phyloP scores from a whole-genome alignment of 305 asterid species.

The Nicotiana rustica region DNA sequence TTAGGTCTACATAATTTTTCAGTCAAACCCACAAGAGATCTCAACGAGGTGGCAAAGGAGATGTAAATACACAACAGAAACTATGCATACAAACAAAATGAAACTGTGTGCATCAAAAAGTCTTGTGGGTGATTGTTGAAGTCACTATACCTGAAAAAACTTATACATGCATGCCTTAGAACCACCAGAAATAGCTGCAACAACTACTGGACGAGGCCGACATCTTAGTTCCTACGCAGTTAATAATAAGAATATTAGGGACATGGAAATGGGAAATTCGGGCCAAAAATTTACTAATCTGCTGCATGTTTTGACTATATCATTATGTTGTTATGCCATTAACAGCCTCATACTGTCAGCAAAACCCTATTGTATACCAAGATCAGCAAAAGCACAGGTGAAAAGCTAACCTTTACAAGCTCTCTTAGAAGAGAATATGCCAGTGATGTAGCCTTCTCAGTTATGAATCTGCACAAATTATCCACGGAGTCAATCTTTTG shows the following conservation, averaged over 20 bases:
- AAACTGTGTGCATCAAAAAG: slow-evolving; percentile 28
- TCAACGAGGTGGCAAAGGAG: background rate
- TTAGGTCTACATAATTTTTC: background rate
- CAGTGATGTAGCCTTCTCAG: slow-evolving; percentile 84
- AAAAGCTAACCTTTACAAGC: slow-evolving; percentile 69
- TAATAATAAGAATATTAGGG: slow-evolving; percentile 30
- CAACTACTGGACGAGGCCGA: slow-evolving; percentile 76
- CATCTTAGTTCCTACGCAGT: slow-evolving; percentile 66
- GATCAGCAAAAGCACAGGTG: slow-evolving; percentile 14
- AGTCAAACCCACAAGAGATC: slow-evolving; percentile 20
- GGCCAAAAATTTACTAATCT: slow-evolving; percentile 20
- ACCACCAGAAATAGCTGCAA: slow-evolving; percentile 81
- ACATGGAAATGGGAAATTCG: slow-evolving; percentile 27
- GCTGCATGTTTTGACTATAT: slow-evolving; percentile 25
- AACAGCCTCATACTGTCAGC: background rate
- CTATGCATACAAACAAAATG: slow-evolving; percentile 13
- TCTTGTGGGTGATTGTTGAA: background rate
- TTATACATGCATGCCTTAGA: slow-evolving; percentile 95
- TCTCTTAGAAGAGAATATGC: slow-evolving; percentile 73
- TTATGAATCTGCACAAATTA: slow-evolving; percentile 68
- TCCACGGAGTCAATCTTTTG: slow-evolving; percentile 30
- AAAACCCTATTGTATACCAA: slow-evolving; percentile 1
- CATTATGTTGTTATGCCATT: background rate
- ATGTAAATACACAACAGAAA: slow-evolving; percentile 19
- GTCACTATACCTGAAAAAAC: slow-evolving; percentile 73